Evolutionary conservation across 208 protist genomes (phyloP), one percentile per base, ranked within the genome.

Genomic region (Lotmaria passim): DNA sequence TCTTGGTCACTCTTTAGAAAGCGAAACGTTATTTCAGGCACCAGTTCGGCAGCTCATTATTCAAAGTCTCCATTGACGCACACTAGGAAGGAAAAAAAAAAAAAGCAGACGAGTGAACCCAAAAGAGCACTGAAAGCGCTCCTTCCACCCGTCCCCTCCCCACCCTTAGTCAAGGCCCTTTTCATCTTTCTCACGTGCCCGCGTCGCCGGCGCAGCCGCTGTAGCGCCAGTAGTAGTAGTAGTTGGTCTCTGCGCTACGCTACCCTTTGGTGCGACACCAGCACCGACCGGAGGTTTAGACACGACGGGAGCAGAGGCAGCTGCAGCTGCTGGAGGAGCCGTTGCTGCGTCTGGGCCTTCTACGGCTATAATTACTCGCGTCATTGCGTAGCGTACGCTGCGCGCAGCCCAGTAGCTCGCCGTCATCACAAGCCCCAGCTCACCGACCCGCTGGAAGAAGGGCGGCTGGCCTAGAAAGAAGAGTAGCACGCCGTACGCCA

Each of bases 401-500:
- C 65, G 62, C 7, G 69, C 75, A 1, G 76, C 62, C 7, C 48
- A 66, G 43, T 73, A 82, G 50, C 60, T 55, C 24, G 68, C 66
- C 26, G 43, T n/a, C 60, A 73, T 68, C 14, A 71, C 43, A 10
- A 85, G 46, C 4, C 60, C 26, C 10, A 90, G 15, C 50, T 89
- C 67, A n/a, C 65, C 52, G 12, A 87, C 24, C 1, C 79, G 75
- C 33, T 75, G 67, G 28, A 86, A 74, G 33, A 94, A 86, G 3
- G 44, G 23, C 0, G 75, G 72, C 7, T 77, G 75, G 0, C 83
- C 83, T 14, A 79, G 59, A 15, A 91, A 80, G 34, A 91, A 59
- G 12, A 89, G 63, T 24, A 90, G 60, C 15, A 78, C 63, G 24
- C 57, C 73, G 53, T 92, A 90, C 0, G 86, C 89, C 14, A 61